A percentile compares a stretch with the other conserved stretches of the same genome.
These are phyloP conservation scores for Aphanoascus verrucosus DNA, from an alignment of 2,329 filamentous ascomycete genomes.

Conservation along the genomic window DNA sequence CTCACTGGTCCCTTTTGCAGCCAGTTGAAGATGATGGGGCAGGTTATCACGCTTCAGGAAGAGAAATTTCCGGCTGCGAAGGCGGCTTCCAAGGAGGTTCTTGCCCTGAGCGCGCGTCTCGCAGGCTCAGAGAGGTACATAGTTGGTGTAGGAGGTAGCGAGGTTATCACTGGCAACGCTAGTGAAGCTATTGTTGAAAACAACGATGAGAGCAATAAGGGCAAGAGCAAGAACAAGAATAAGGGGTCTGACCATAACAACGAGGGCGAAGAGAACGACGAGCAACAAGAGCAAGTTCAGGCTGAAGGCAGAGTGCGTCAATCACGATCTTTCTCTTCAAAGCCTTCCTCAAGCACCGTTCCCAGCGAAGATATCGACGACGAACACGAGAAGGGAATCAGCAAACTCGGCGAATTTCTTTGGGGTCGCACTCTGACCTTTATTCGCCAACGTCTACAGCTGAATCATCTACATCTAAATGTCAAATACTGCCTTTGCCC, in stretches of 20 bases:
- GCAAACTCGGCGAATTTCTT: slow-evolving; percentile 16
- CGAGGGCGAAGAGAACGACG: neutral
- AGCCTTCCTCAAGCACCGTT: neutral
- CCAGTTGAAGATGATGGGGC: neutral
- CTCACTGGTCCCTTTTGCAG: slow-evolving; percentile 13
- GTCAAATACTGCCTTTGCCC: slow-evolving; percentile 17
- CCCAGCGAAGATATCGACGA: neutral
- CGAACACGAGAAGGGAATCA: slow-evolving; percentile 14
- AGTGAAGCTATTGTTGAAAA: neutral
- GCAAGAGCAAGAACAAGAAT: neutral
- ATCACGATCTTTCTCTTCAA: neutral
- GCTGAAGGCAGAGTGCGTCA: neutral
- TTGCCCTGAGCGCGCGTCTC: neutral
- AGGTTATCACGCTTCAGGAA: neutral
- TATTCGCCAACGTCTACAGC: slow-evolving; percentile 17
- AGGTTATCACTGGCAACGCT: neutral
- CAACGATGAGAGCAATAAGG: neutral
- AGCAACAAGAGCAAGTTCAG: neutral
- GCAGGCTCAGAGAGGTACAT: slow-evolving; percentile 1
- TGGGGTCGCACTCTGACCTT: slow-evolving; percentile 20
- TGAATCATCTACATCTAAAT: slow-evolving; percentile 17
- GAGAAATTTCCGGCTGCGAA: neutral
- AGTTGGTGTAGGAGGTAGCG: neutral
- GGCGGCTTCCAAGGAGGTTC: neutral
- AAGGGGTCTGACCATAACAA: neutral